Evolutionary conservation across 169 alveolate species (phyloP).

Genomic region (Cryptosporidium canis): DNA sequence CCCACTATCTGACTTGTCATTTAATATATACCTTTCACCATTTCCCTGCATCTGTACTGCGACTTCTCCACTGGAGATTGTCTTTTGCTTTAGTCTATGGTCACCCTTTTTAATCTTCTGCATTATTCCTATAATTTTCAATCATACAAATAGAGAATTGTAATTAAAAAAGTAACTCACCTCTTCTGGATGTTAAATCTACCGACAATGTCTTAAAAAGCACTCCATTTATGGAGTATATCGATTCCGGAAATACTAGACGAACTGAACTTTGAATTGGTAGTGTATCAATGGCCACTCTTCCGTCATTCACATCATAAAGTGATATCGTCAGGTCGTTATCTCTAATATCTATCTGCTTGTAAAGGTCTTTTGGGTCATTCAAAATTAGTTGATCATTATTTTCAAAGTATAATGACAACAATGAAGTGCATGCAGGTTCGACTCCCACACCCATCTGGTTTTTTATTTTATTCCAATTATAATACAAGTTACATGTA

Average conservation of each 20-base stretch:
- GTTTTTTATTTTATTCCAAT: constrained; percentile 49
- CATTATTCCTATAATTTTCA: constrained; percentile 21
- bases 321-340: constrained; percentile 19
- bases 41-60: constrained; percentile 48
- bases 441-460: background rate
- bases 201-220: constrained; percentile 6
- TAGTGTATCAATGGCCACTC: constrained; percentile 12
- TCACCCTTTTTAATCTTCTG: constrained; percentile 27
- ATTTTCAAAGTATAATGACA: constrained; percentile 34
- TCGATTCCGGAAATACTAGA: constrained; percentile 43
- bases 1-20: background rate
- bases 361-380: constrained; percentile 21
- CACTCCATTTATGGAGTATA: constrained; percentile 53
- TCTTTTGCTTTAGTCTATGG: constrained; percentile 19
- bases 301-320: constrained; percentile 3
- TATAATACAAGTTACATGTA: constrained; percentile 21
- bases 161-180: background rate
- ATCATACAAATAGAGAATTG: background rate
- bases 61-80: constrained; percentile 51
- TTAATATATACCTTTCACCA: constrained; percentile 27
- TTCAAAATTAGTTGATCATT: background rate
- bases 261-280: constrained; percentile 43
- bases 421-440: constrained; percentile 9
- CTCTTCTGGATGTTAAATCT: constrained; percentile 26
- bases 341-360: constrained; percentile 17